Percentiles rank a stretch among this genome's conserved stretches.
Evolutionary conservation across 148 eudicot genomes (phyloP).

Genomic region (Nepenthes mirabilis): DNA sequence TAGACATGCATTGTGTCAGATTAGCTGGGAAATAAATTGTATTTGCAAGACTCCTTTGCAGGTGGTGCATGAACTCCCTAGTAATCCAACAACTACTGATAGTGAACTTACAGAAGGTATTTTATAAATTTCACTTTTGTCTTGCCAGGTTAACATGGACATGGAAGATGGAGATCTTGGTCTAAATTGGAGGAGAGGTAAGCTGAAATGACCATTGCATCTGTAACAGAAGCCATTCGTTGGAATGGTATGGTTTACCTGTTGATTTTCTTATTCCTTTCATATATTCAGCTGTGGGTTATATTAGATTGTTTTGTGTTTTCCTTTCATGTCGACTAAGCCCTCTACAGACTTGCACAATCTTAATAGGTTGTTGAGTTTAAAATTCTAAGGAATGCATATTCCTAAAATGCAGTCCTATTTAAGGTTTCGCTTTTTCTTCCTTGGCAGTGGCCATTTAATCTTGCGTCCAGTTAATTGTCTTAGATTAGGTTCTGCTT

Average conservation of each 20-base stretch:
- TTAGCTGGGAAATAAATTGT: no score
- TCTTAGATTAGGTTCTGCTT: no score
- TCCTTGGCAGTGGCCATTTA: no score
- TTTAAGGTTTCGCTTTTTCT: no score
- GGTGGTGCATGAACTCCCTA: not conserved
- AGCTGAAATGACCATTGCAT: conserved; percentile 14
- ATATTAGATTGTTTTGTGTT: not conserved
- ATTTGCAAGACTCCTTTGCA: no score
- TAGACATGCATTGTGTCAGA: no score
- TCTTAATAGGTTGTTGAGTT: no score
- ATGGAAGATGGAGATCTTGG: conserved; percentile 51
- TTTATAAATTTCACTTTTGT: not conserved
- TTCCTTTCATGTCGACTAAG: no score
- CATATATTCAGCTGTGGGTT: not conserved
- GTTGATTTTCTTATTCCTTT: not conserved
- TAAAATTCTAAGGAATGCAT: no score
- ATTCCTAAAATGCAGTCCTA: no score
- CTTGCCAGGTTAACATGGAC: conserved; percentile 90
- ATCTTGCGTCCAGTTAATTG: no score
- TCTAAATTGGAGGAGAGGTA: conserved; percentile 30
- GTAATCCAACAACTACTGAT: not conserved
- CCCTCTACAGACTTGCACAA: no score
- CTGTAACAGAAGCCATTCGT: conserved; percentile 12
- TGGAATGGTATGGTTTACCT: conserved; percentile 31
- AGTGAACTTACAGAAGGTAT: not conserved